These are phyloP conservation scores for Eucalyptus sp. DNA, from an alignment of 345 rosid species.

Conservation along the genomic window DNA sequence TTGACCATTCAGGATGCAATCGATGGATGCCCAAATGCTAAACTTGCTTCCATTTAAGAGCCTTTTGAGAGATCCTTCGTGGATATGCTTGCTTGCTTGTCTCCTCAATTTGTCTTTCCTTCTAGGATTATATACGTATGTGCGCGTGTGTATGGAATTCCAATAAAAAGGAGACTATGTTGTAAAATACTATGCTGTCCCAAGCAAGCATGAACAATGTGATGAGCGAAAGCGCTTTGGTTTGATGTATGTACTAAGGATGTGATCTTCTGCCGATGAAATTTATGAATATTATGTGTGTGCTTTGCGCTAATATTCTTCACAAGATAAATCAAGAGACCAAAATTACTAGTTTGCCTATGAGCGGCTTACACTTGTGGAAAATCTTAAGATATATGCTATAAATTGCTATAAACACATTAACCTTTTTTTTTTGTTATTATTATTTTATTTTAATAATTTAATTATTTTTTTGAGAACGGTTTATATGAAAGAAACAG, in stretches of 20 bases:
- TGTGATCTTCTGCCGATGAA: background rate
- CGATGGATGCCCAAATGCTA: conserved; percentile 25
- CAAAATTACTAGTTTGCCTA: background rate
- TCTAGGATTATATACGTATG: background rate
- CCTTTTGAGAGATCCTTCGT: background rate
- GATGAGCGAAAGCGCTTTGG: background rate
- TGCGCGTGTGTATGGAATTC: background rate
- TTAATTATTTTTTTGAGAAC: background rate
- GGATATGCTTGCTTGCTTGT: background rate
- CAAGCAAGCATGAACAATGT: background rate
- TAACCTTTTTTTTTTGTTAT: background rate
- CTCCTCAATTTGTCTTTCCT: background rate
- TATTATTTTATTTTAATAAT: no score
- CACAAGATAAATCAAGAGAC: background rate
- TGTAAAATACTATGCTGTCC: background rate
- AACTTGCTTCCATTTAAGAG: background rate
- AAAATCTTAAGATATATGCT: background rate
- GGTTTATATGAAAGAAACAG: background rate
- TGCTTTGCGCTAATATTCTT: background rate
- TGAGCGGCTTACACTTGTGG: background rate
- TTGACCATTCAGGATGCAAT: conserved; percentile 64
- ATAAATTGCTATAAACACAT: background rate
- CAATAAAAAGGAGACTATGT: background rate
- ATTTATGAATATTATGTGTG: background rate
- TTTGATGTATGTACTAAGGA: background rate